Evolutionary conservation across 2,329 filamentous ascomycete genomes (phyloP), one percentile per base, ranked within the genome.

Genomic region (Colletotrichum sp.): DNA sequence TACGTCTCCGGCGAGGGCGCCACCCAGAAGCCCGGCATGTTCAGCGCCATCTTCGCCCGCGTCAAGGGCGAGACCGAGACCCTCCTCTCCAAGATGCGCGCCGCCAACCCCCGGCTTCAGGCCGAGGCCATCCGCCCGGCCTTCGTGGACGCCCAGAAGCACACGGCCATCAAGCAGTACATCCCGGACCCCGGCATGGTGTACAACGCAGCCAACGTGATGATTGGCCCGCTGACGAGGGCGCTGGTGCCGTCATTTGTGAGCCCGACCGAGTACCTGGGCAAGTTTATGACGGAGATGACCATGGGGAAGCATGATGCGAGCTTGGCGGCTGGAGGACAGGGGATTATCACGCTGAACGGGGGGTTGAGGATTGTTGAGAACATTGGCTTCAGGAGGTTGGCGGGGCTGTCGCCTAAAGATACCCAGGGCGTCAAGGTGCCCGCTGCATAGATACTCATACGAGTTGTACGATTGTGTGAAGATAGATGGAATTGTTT

Each of bases 41-140:
- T 92, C 79, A 90, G 92, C 0, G 82, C 88, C 21, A 83, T 91
- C 60, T 95, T 91, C 79, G 92, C 87, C 2, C 86, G 88, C 15
- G 87, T 94, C 71, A 96, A 96, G 82, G 94, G 94, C 15, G 87
- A 92, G 80, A 89, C 91, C 0, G 94, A 96, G 83, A 78, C 86
- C 2, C 83, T 86, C 2, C 87, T 96, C 3, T 86, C 93, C 2
- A 86, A 88, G 0, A 82, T 95, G 77, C 82, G 85, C 6, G 82
- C 82, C 3, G 79, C 80, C 6, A 86, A 86, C 60, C 84, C 87
- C 1, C 82, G 84, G 8, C 87, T 95, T 71, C 87, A 85, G 34
- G 86, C 90, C 2, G 89, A 90, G 78, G 91, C 88, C 13, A 85
- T 93, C 8, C 88, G 94, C 0, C 92, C 93, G 0, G 90, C 81